A percentile compares a stretch with the other conserved stretches of the same genome.
phyloP scores from a whole-genome alignment of 108 stramenopile species.

The Aurantiochytrium sp. region DNA sequence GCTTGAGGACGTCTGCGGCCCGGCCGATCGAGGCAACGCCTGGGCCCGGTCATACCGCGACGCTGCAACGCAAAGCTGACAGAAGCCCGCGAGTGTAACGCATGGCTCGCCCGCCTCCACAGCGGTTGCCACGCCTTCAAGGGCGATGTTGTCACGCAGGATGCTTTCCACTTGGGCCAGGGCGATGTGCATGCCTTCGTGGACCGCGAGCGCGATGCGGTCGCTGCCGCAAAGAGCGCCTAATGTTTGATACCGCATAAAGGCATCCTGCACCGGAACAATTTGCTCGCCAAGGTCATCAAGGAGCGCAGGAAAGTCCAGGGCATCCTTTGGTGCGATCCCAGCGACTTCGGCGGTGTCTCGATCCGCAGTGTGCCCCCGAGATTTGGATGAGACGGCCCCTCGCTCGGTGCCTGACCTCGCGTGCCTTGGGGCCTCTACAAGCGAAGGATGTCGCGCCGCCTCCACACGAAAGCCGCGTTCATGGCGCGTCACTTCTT shows the following conservation, averaged over 20 bases:
- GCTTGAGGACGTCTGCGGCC: too few species aligned
- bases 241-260: background rate
- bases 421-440: too few species aligned
- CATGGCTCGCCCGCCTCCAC: too few species aligned
- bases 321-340: too few species aligned
- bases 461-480: background rate
- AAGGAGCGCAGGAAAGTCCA: background rate
- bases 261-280: background rate
- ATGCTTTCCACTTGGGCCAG: background rate
- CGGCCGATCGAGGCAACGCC: too few species aligned
- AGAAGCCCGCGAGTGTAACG: too few species aligned
- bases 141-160: background rate
- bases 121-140: background rate
- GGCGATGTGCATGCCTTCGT: background rate
- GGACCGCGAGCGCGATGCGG: background rate
- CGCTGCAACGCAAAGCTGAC: background rate
- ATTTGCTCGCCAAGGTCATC: background rate
- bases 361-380: too few species aligned
- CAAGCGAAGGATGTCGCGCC: too few species aligned
- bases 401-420: too few species aligned
- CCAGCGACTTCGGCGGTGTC: too few species aligned
- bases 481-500: background rate
- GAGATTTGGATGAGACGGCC: too few species aligned
- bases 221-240: background rate
- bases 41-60: background rate